Evolutionary conservation across 257 asterid genomes (phyloP).

Genomic region (Datura wrightii): DNA sequence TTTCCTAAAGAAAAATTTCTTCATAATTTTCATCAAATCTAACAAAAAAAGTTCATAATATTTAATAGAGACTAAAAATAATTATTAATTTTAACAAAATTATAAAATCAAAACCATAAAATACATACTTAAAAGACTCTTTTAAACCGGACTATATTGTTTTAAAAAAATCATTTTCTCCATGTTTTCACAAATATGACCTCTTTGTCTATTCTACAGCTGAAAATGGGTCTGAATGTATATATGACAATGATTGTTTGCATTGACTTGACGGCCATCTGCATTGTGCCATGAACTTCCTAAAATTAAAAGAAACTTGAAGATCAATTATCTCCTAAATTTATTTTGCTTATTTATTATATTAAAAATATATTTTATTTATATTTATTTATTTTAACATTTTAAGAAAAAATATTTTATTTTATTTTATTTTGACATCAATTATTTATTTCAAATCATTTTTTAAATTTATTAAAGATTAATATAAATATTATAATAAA

Average conservation of each 20-base stretch:
- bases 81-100: background rate
- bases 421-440: no score
- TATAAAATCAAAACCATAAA: background rate
- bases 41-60: background rate
- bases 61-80: background rate
- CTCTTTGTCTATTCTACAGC: background rate
- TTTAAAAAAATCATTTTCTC: background rate
- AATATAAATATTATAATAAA: no score
- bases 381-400: no score
- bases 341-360: no score
- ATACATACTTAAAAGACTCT: background rate
- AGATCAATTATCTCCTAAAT: no score
- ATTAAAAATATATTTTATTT: no score
- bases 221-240: background rate
- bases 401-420: no score
- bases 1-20: background rate
- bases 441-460: no score
- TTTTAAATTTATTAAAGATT: no score
- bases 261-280: conserved; percentile 10
- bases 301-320: no score
- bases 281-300: background rate
- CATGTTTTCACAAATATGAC: background rate
- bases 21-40: background rate
- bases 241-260: background rate
- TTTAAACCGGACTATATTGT: background rate